Base-by-base conservation (phyloP, 1,139 yeast species). In the Candida freyschussii region DNA sequence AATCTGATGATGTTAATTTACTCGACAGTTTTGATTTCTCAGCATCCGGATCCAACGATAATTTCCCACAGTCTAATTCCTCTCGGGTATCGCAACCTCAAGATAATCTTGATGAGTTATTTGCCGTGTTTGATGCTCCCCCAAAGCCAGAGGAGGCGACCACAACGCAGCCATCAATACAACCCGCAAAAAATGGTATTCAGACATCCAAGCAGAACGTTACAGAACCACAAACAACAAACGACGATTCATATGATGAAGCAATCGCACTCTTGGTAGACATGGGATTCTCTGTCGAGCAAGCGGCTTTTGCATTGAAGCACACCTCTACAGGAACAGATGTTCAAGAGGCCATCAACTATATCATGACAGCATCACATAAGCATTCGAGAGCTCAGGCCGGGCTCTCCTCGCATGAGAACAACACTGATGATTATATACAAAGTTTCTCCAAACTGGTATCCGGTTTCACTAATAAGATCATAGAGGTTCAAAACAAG, bases 281-380 rank as follows among this genome's bases (percentile, higher is more conserved):
- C 41, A 84, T 85, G 72, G 95, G 95, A 2, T 85, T 85, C 48
- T 60, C 79, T 1, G 60, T 71, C 1, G 79, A 75, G 2, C 74
- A 69, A 32, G 76, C 93, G 4, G 69, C 66, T 26, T 61, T 63
- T 7, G 94, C 95, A 0, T 64, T 85, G 26, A 65, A 62, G 13
- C 53, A 59, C 29, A 67, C 77, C 0, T 56, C 61, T 15, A 58
- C 63, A n/a, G 91, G 89, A 0, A 48, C 67, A 17, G 74, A 81
- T 45, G 63, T 83, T 10, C 75, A 78, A 43, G 68, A 64, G 24
- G 89, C 95, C 24, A 81, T 83, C 22, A 77, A 78, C 33, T 72
- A 62, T 42, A 63, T 85, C 27, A 79, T 84, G 85, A 67, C 63
- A 30, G 63, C 63, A 30, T 79, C 80, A 0, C 79, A 72, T 50